These are phyloP conservation scores for Pythium rishiriense DNA, from an alignment of 352 stramenopile genomes.

Conservation along the genomic window DNA sequence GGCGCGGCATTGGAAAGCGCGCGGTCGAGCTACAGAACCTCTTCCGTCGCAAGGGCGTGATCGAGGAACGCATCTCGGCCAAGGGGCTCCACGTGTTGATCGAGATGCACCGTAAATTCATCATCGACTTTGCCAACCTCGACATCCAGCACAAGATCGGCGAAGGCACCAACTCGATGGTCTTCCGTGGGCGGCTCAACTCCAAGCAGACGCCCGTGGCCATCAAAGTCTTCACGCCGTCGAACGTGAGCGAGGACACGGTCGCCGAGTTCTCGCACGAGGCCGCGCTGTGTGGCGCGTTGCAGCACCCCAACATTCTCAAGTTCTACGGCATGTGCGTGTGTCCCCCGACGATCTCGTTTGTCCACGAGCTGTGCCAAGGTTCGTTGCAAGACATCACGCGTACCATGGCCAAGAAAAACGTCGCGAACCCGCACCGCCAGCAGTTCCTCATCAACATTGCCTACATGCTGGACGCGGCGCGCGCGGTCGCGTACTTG, in stretches of 20 bases:
- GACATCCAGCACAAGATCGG: conserved; percentile 44
- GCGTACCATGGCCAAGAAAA: conserved; percentile 8
- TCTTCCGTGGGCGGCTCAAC: conserved; percentile 40
- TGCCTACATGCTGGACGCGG: conserved; percentile 44
- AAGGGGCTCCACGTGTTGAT: conserved; percentile 64
- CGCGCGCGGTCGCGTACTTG: conserved; percentile 42
- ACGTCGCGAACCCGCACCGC: conserved; percentile 11
- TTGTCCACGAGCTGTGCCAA: conserved; percentile 53
- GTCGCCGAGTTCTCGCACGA: conserved; percentile 49
- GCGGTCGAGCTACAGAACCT: conserved; percentile 25
- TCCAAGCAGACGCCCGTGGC: conserved; percentile 37
- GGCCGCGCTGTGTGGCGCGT: conserved; percentile 36
- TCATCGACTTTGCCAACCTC: conserved; percentile 77
- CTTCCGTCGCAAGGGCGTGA: conserved; percentile 30
- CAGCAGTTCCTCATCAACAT: conserved; percentile 37
- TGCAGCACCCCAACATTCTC: conserved; percentile 52
- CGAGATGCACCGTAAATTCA: conserved; percentile 68
- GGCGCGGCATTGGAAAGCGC: conserved; percentile 29
- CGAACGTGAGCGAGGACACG: conserved; percentile 38
- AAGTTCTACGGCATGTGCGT: conserved; percentile 54
- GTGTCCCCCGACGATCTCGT: conserved; percentile 43
- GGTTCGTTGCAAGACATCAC: conserved; percentile 38
- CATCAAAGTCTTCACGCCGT: conserved; percentile 56
- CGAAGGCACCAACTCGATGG: conserved; percentile 35
- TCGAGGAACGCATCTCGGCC: conserved; percentile 39